Conservation (phyloP, 139 green algal species). For the Coccomyxa sp. region DNA sequence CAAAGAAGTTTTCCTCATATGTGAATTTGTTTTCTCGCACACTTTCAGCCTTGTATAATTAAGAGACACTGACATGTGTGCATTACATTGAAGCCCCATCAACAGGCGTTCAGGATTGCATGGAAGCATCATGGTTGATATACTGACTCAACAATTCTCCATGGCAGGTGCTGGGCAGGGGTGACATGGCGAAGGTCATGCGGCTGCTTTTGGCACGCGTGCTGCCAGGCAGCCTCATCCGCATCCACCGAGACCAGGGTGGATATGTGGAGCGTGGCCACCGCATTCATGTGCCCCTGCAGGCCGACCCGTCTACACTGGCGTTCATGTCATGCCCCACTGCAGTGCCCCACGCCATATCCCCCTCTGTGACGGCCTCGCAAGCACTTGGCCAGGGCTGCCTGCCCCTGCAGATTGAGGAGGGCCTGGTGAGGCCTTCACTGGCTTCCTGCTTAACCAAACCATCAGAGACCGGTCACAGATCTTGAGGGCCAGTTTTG, state of each 20-base stretch:
- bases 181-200: conserved; percentile 56
- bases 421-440: not conserved
- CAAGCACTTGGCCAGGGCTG: not conserved
- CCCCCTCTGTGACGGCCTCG: not conserved
- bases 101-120: too few species aligned
- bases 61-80: too few species aligned
- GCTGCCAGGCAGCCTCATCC: conserved; percentile 38
- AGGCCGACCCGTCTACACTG: conserved; percentile 11
- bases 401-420: not conserved
- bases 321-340: not conserved
- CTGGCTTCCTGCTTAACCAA: not conserved
- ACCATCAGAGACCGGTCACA: not conserved
- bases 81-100: too few species aligned
- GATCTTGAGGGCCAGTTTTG: too few species aligned
- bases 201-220: conserved; percentile 66
- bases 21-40: too few species aligned
- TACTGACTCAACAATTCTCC: not conserved
- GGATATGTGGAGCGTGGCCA: conserved; percentile 48
- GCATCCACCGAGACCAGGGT: conserved; percentile 52
- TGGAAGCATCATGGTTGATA: too few species aligned
- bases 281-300: conserved; percentile 56
- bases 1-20: too few species aligned
- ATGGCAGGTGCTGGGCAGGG: conserved; percentile 42
- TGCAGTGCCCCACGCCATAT: not conserved
- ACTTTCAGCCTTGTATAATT: too few species aligned